These are phyloP conservation scores for Cephalotrichum gorgonifer DNA, from an alignment of 2,329 filamentous ascomycete species.

Conservation along the genomic window DNA sequence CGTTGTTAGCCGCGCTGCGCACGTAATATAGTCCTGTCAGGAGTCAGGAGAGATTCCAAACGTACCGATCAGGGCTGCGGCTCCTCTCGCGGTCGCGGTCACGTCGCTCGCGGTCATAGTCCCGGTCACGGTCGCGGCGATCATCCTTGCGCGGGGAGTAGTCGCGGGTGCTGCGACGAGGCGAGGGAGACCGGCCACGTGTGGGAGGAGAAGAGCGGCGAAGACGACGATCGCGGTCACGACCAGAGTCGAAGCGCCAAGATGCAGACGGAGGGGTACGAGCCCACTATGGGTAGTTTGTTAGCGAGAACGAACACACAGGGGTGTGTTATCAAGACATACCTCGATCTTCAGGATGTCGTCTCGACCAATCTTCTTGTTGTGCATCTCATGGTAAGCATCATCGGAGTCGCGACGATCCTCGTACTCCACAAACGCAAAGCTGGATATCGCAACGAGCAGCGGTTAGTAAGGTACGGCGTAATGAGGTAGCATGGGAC, in stretches of 20 bases:
- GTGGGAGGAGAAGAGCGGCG: slow-evolving; percentile 54
- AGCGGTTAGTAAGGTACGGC: background rate
- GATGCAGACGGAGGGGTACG: slow-evolving; percentile 95
- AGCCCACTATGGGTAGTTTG: slow-evolving; percentile 61
- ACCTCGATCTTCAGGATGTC: slow-evolving; percentile 98
- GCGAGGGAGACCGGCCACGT: slow-evolving; percentile 65
- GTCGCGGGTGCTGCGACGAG: slow-evolving; percentile 65
- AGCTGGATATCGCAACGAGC: slow-evolving; percentile 50
- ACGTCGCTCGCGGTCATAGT: slow-evolving; percentile 66
- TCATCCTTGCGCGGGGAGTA: slow-evolving; percentile 87
- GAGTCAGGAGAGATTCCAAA: background rate
- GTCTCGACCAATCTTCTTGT: slow-evolving; percentile 94
- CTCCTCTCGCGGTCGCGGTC: slow-evolving; percentile 69
- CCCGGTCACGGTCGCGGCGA: slow-evolving; percentile 68
- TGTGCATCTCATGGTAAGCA: slow-evolving; percentile 99
- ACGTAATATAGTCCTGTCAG: background rate
- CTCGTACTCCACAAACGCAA: slow-evolving; percentile 98
- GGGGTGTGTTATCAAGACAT: slow-evolving; percentile 9
- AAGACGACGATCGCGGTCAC: slow-evolving; percentile 55
- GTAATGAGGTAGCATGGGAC: background rate
- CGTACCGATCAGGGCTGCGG: slow-evolving; percentile 57
- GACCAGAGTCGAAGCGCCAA: slow-evolving; percentile 93
- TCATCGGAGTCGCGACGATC: slow-evolving; percentile 96
- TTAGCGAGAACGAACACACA: background rate
- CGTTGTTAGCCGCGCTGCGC: background rate